These are phyloP conservation scores for Ambrosia hybrid DNA, from an alignment of 140 eudicot genomes.

Conservation along the genomic window DNA sequence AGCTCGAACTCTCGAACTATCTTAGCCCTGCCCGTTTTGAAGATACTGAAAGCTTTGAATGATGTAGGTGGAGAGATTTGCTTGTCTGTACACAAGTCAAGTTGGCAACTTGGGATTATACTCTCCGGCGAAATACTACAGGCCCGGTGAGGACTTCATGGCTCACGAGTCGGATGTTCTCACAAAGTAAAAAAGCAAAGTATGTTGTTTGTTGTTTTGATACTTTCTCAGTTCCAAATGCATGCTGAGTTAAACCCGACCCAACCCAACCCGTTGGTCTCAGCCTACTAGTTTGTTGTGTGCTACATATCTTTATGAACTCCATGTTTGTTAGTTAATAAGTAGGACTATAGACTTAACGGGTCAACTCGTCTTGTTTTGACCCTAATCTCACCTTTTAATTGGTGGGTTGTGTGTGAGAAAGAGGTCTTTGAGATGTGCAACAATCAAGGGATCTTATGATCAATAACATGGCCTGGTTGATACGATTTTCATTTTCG, in stretches of 20 bases:
- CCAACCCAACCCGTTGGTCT: slow-evolving; percentile 11
- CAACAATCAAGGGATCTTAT: too few relatives aligned
- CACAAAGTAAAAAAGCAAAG: slow-evolving; percentile 17
- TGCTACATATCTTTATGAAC: slow-evolving; percentile 9
- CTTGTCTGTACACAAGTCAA: slow-evolving; percentile 87
- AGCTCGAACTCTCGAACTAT: too few relatives aligned
- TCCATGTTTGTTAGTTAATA: neutral
- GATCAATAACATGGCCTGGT: too few relatives aligned
- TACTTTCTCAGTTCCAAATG: slow-evolving; percentile 2
- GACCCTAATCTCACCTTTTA: too few relatives aligned
- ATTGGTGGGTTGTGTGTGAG: too few relatives aligned
- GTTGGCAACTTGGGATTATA: slow-evolving; percentile 74
- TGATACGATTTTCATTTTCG: too few relatives aligned
- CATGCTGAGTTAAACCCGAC: slow-evolving; percentile 20
- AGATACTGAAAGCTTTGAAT: neutral
- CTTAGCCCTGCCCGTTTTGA: neutral
- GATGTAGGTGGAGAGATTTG: slow-evolving; percentile 91
- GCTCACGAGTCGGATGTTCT: slow-evolving; percentile 79
- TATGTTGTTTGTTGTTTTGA: slow-evolving; percentile 9
- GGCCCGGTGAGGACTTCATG: slow-evolving; percentile 90
- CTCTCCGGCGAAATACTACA: slow-evolving; percentile 89
- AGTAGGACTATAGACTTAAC: too few relatives aligned
- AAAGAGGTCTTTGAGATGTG: too few relatives aligned
- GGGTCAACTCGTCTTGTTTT: too few relatives aligned
- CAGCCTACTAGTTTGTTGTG: slow-evolving; percentile 19